These are phyloP conservation scores for Rhizoclosmatium globosum DNA, from an alignment of 192 early-diverging fungal genomes.

Conservation along the genomic window DNA sequence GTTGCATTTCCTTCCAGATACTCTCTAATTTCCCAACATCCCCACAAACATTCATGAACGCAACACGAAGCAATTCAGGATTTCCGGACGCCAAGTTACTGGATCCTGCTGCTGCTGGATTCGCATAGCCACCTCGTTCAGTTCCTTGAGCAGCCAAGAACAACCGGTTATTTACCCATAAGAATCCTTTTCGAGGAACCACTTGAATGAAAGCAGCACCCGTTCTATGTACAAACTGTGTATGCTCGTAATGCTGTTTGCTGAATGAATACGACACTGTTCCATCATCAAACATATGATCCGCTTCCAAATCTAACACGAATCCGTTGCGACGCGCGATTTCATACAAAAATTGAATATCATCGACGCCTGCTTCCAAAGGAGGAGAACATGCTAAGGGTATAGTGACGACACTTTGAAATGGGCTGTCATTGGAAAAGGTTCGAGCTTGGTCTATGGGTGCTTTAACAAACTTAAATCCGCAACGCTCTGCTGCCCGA, in stretches of 20 bases:
- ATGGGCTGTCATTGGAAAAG: slow-evolving; percentile 86
- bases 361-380: slow-evolving; percentile 4
- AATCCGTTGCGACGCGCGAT: slow-evolving; percentile 87
- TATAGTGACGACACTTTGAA: slow-evolving; percentile 75
- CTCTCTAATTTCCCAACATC: not conserved
- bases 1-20: not conserved
- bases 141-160: slow-evolving; percentile 41
- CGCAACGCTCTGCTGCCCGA: slow-evolving; percentile 82
- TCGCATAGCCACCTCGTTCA: slow-evolving; percentile 18
- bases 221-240: slow-evolving; percentile 90
- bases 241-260: slow-evolving; percentile 73
- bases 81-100: not conserved
- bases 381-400: slow-evolving; percentile 55
- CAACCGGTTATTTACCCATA: slow-evolving; percentile 90
- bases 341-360: slow-evolving; percentile 76
- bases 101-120: not conserved
- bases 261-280: slow-evolving; percentile 66
- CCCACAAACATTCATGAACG: not conserved
- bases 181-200: slow-evolving; percentile 69
- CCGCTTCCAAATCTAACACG: slow-evolving; percentile 94
- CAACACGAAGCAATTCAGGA: not conserved
- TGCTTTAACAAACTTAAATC: slow-evolving; percentile 89
- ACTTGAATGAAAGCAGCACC: slow-evolving; percentile 96
- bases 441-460: slow-evolving; percentile 72
- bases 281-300: slow-evolving; percentile 69